Evolutionary conservation across 768 basidiomycete species (phyloP).

Genomic region (Clavulina sp.): DNA sequence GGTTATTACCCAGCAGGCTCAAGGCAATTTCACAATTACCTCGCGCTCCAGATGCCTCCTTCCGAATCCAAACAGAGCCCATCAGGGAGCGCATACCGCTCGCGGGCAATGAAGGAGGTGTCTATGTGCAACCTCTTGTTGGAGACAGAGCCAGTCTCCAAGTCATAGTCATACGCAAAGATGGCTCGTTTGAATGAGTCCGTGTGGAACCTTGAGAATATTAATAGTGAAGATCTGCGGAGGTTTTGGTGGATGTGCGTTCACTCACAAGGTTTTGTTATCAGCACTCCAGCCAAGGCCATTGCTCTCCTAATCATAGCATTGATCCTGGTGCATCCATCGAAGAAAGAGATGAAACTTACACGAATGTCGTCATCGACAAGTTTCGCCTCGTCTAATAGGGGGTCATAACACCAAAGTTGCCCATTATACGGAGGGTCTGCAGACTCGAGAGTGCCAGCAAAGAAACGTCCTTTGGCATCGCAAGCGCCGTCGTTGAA

Average conservation of each 20-base stretch:
- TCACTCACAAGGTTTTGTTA: constrained; percentile 37
- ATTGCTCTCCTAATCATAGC: constrained; percentile 33
- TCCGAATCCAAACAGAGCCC: constrained; percentile 48
- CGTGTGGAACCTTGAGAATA: constrained; percentile 42
- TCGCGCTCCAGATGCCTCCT: constrained; percentile 49
- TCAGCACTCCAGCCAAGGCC: constrained; percentile 49
- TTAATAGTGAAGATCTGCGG: constrained; percentile 3
- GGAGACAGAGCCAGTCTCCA: constrained; percentile 32
- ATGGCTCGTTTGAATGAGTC: constrained; percentile 50
- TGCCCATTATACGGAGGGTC: constrained; percentile 33
- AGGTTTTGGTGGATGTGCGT: not conserved
- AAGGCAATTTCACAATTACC: constrained; percentile 15
- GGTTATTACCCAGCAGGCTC: constrained; percentile 16
- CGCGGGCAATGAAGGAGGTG: constrained; percentile 24
- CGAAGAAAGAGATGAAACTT: constrained; percentile 4
- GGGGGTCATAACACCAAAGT: constrained; percentile 42
- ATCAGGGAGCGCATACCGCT: constrained; percentile 20
- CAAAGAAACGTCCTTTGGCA: constrained; percentile 39
- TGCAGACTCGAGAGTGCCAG: constrained; percentile 39
- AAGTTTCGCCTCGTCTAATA: constrained; percentile 27
- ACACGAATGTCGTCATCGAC: constrained; percentile 24
- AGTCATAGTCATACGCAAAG: constrained; percentile 45
- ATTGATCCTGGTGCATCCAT: not conserved
- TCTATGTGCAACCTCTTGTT: constrained; percentile 43
- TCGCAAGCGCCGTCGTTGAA: constrained; percentile 63